Base-by-base conservation (phyloP, 2,329 filamentous ascomycete genomes). In the Dactylonectria estremocensis region DNA sequence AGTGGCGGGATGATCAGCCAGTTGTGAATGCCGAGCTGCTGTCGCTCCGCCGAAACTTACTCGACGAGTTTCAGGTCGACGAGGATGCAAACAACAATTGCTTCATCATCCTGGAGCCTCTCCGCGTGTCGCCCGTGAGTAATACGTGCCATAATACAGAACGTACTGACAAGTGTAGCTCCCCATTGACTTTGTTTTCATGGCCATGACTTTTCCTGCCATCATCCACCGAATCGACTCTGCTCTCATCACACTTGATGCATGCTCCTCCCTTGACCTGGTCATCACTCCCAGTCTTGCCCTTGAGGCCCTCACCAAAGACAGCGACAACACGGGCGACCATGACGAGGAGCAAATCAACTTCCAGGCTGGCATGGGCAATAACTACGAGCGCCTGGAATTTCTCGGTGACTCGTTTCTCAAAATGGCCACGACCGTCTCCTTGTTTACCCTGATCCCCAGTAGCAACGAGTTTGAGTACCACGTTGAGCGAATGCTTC, bases 341-440 rank as follows among this genome's bases (percentile, higher is more conserved):
- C 88, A 94, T 67, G 85, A 84, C 0, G 84, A 87, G 37, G 86
- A 92, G 64, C 89, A 92, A 45, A 81, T 94, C 59, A 93, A 95
- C 72, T 90, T 95, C 53, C 93, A 95, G 73, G 85, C 88, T 54
- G 95, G 95, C 3, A 97, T 97, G 94, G 94, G 95, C 1, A 92
- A 91, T 45, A 98, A 98, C 74, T 99, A 99, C 75, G 96, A 99
- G 79, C 89, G 96, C 13, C 86, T 98, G 0, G 96, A 99, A 76
- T 97, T 98, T 67, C 86, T 98, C 2, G 96, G 96, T 0, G 96
- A 99, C 78, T 93, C 92, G 37, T 97, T 98, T 76, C 86, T 99
- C 66, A 99, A 99, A 81, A 95, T 98, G 91, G 94, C 93, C 11
- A 98, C 95, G 0, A 95, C 95, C 0, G 95, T 99, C 60, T 91